These are phyloP conservation scores for Trichoderma guizhouense DNA, from an alignment of 2,329 filamentous ascomycete species.

Conservation along the genomic window DNA sequence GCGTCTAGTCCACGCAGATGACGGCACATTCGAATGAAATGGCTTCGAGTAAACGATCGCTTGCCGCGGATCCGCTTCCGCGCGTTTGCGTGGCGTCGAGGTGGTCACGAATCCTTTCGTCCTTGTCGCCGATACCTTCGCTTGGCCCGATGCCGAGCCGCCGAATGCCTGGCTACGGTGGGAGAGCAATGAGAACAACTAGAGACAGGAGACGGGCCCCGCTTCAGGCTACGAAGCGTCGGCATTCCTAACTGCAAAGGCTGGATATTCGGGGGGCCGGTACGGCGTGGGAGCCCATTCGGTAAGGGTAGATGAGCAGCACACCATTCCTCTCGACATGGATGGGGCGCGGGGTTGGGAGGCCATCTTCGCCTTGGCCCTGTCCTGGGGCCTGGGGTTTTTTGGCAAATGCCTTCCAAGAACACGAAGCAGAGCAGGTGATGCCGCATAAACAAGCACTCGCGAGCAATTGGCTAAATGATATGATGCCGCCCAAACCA, in stretches of 20 bases:
- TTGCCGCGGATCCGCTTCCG: slow-evolving; percentile 21
- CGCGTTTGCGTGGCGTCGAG: slow-evolving; percentile 13
- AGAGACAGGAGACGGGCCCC: background rate
- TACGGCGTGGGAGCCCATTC: background rate
- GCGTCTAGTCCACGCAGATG: background rate
- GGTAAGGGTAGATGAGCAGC: background rate
- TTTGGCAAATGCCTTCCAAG: background rate
- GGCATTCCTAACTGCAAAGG: background rate
- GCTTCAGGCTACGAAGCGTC: background rate
- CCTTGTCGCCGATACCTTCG: background rate
- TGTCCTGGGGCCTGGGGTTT: background rate
- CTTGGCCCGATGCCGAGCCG: background rate
- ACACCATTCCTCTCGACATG: background rate
- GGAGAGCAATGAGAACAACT: background rate
- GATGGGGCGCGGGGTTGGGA: background rate
- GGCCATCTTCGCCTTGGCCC: background rate
- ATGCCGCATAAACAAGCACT: background rate
- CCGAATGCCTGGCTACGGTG: background rate
- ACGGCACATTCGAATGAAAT: background rate
- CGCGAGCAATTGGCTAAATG: background rate
- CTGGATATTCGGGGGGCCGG: background rate
- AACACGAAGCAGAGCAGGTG: background rate
- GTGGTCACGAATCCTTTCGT: background rate
- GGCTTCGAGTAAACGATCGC: slow-evolving; percentile 15
- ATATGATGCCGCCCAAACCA: background rate